Conservation (phyloP, 2,329 filamentous ascomycete species). For the Calonectria honghensis region DNA sequence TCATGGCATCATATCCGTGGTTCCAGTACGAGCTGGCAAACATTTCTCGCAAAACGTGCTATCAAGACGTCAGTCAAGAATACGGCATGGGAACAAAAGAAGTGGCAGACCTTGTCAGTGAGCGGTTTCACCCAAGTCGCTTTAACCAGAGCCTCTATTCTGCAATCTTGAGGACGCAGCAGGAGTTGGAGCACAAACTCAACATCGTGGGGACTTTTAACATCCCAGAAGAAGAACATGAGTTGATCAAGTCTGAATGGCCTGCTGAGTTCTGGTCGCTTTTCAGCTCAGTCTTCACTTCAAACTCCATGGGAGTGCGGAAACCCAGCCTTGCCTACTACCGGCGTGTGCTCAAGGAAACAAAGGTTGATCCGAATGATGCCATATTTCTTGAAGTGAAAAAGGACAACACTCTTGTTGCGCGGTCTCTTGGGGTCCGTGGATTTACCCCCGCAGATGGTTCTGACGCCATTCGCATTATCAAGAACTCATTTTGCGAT, state of each 20-base stretch:
- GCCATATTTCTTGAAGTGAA: neutral
- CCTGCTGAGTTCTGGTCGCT: neutral
- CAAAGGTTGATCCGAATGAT: neutral
- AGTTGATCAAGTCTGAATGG: neutral
- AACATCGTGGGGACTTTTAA: neutral
- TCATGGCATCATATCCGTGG: neutral
- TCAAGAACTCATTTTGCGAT: neutral
- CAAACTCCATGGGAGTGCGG: neutral
- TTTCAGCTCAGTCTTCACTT: neutral
- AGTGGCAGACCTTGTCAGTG: neutral
- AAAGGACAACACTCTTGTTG: slow-evolving; percentile 5
- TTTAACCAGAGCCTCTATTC: neutral
- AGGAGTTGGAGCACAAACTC: neutral
- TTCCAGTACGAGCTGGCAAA: neutral
- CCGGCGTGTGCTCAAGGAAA: neutral
- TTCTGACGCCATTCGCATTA: neutral
- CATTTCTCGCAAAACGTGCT: neutral
- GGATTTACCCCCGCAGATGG: neutral
- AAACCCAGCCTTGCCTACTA: slow-evolving; percentile 1
- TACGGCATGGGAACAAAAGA: neutral
- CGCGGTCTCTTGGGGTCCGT: neutral
- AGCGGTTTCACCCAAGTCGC: neutral
- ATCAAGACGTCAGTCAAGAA: neutral
- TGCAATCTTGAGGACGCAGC: neutral
- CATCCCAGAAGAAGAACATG: neutral